phyloP scores from a whole-genome alignment of 495 filamentous ascomycete genomes.

The Aspergillus nanangensis region DNA sequence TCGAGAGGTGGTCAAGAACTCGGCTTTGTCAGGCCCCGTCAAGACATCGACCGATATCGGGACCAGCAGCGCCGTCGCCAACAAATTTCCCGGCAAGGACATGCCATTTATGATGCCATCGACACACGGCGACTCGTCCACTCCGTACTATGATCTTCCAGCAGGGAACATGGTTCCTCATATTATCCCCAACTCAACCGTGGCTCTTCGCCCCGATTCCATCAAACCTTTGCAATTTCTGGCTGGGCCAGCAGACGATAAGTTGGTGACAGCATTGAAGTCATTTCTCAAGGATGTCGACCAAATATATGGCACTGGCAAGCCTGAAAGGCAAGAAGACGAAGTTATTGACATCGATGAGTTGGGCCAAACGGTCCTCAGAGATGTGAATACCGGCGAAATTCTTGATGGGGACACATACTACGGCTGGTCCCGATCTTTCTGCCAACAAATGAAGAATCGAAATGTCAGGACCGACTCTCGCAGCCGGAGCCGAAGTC shows the following conservation, averaged over 20 bases:
- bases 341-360: conserved; percentile 59
- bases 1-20: conserved; percentile 50
- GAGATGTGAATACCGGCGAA: conserved; percentile 58
- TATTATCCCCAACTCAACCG: conserved; percentile 69
- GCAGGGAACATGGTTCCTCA: conserved; percentile 77
- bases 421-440: conserved; percentile 79
- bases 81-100: conserved; percentile 40
- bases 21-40: conserved; percentile 24
- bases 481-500: conserved; percentile 30
- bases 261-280: conserved; percentile 62
- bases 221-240: conserved; percentile 72
- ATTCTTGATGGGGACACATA: conserved; percentile 64
- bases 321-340: conserved; percentile 34
- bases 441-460: conserved; percentile 78
- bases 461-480: conserved; percentile 32
- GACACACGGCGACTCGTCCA: conserved; percentile 70
- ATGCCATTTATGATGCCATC: conserved; percentile 67
- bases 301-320: conserved; percentile 47
- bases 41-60: conserved; percentile 22
- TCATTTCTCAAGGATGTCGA: conserved; percentile 64
- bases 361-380: conserved; percentile 63
- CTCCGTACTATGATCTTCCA: conserved; percentile 79
- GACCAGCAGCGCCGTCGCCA: conserved; percentile 15
- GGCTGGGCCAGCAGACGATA: conserved; percentile 66
- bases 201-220: conserved; percentile 64